These are phyloP conservation scores for Aphanomyces astaci DNA, from an alignment of 352 stramenopile genomes.

Conservation along the genomic window DNA sequence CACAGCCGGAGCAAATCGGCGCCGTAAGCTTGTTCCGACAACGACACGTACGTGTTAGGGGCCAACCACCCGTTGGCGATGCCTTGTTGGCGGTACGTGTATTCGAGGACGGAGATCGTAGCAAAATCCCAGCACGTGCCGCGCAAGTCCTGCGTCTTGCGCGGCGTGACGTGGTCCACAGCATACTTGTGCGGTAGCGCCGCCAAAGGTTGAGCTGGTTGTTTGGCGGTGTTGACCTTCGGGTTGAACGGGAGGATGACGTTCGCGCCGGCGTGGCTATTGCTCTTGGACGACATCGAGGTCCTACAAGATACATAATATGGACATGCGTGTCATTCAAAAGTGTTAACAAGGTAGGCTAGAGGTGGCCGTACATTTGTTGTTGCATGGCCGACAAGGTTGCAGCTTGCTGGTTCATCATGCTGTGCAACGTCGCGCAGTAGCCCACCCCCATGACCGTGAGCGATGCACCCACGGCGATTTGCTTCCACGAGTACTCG, in stretches of 20 bases:
- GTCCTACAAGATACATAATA: no score
- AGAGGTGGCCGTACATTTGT: conserved; percentile 39
- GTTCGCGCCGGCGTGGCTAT: conserved; percentile 26
- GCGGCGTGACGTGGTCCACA: conserved; percentile 42
- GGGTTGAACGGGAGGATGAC: conserved; percentile 17
- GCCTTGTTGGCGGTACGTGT: conserved; percentile 55
- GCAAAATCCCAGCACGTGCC: conserved; percentile 68
- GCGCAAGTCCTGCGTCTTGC: conserved; percentile 62
- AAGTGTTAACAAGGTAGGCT: no score
- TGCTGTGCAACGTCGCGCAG: conserved; percentile 34
- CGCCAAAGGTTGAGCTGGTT: no score
- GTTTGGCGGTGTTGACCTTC: neutral
- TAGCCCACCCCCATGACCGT: conserved; percentile 32
- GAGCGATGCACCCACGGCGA: conserved; percentile 32
- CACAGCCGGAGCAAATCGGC: conserved; percentile 53
- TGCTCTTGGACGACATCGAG: no score
- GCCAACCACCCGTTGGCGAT: conserved; percentile 44
- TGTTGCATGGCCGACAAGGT: conserved; percentile 38
- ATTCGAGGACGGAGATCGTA: conserved; percentile 51
- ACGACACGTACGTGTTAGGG: conserved; percentile 43
- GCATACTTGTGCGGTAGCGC: conserved; percentile 47
- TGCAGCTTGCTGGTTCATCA: conserved; percentile 32
- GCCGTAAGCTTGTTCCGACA: conserved; percentile 60
- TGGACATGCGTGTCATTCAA: no score
- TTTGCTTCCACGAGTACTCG: conserved; percentile 28